A percentile compares a stretch with the other conserved stretches of the same genome.
phyloP scores from a whole-genome alignment of 441 rosid genomes.

The Adansonia madagascariensis region DNA sequence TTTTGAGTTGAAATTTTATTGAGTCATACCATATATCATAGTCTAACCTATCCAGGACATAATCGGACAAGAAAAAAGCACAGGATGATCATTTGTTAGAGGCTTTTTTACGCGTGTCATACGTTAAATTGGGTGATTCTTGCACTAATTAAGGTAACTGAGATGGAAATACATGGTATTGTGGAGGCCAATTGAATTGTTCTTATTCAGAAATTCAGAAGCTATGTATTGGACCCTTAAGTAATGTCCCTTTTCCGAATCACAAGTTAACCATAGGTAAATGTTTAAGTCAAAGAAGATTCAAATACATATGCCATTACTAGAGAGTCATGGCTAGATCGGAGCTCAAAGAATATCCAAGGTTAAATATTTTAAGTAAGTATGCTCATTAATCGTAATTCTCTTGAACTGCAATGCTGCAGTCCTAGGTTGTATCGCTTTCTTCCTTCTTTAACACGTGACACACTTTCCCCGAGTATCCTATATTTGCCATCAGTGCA shows the following conservation, averaged over 20 bases:
- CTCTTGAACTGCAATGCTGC: slow-evolving; percentile 1
- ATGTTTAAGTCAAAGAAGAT: not conserved
- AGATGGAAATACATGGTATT: not conserved
- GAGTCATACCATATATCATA: not conserved
- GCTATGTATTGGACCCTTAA: not conserved
- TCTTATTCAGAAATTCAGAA: not conserved
- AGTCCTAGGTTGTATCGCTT: not conserved
- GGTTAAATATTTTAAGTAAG: not conserved
- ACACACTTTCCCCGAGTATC: not conserved
- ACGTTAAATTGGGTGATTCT: not conserved
- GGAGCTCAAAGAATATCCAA: not conserved
- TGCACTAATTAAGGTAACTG: not conserved
- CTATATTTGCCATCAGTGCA: not conserved
- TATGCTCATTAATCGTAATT: not conserved
- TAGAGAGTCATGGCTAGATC: not conserved
- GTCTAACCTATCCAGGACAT: slow-evolving; percentile 8
- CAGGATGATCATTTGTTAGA: not conserved
- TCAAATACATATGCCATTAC: not conserved
- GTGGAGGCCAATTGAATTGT: not conserved
- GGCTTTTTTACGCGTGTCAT: not conserved
- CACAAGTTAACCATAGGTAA: not conserved
- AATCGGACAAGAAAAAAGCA: not conserved
- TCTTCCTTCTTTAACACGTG: not conserved
- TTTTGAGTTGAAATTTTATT: not conserved
- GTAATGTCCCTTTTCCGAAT: not conserved